These are phyloP conservation scores for Entomortierella parvispora DNA, from an alignment of 192 early-diverging fungal species.

Conservation along the genomic window DNA sequence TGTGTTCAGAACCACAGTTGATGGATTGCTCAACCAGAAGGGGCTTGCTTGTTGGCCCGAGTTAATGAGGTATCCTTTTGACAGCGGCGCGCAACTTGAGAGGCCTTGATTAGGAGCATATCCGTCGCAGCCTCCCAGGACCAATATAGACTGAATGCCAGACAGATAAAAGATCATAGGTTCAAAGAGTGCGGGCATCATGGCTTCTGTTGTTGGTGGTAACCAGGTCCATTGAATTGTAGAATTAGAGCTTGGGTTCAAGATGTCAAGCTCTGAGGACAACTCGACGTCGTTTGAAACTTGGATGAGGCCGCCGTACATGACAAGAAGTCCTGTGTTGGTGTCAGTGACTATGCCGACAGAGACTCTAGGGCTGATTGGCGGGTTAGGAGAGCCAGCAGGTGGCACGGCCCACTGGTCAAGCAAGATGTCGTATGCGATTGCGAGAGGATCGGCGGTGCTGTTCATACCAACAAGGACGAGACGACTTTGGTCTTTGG, in stretches of 20 bases:
- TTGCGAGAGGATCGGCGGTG: conserved; percentile 7
- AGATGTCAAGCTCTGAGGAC: conserved; percentile 24
- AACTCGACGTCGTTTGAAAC: neutral
- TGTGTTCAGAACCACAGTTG: too few relatives aligned
- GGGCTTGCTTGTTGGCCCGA: too few relatives aligned
- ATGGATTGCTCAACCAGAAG: too few relatives aligned
- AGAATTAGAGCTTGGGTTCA: neutral
- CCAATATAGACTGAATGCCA: neutral
- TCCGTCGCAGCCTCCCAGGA: conserved; percentile 26
- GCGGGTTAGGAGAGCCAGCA: neutral
- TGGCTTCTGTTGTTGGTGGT: neutral
- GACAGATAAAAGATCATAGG: conserved; percentile 34
- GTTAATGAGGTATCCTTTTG: too few relatives aligned
- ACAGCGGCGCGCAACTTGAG: conserved; percentile 3
- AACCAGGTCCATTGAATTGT: conserved; percentile 22
- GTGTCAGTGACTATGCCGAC: conserved; percentile 18
- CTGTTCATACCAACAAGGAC: conserved; percentile 13
- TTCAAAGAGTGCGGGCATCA: conserved; percentile 2
- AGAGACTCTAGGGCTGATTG: conserved; percentile 10
- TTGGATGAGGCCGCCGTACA: conserved; percentile 29
- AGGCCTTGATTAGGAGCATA: neutral
- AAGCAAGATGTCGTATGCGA: conserved; percentile 9
- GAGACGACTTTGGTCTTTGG: conserved; percentile 10
- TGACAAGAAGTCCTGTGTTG: neutral
- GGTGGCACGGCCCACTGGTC: conserved; percentile 16